A percentile compares a stretch with the other conserved stretches of the same genome.
phyloP scores from a whole-genome alignment of 176 grass and related monocot species.

The Cymbopogon citratus region DNA sequence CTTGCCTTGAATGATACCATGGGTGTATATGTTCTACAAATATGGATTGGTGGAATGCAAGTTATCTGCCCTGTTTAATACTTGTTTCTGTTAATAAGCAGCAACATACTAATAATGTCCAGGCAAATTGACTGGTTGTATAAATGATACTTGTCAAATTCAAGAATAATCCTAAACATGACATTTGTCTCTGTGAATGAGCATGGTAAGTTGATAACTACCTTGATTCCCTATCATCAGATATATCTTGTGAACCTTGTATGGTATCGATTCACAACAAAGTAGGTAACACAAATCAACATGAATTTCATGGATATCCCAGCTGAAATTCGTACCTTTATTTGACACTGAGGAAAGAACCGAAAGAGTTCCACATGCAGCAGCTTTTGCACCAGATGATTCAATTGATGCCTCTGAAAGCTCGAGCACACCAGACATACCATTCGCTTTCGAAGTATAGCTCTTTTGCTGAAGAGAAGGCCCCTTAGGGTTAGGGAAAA shows the following conservation, averaged over 20 bases:
- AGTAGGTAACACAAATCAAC: background rate
- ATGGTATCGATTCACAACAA: constrained; percentile 1
- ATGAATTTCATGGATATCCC: background rate
- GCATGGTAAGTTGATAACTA: background rate
- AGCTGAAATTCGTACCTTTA: constrained; percentile 49
- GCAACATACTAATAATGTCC: background rate
- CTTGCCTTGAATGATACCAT: constrained; percentile 5
- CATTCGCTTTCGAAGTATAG: constrained; percentile 21
- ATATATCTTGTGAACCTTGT: background rate
- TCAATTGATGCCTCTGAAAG: constrained; percentile 73
- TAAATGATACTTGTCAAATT: background rate
- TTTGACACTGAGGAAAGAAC: constrained; percentile 53
- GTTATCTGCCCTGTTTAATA: background rate
- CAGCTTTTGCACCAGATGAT: constrained; percentile 95
- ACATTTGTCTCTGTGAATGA: background rate
- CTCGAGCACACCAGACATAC: constrained; percentile 39
- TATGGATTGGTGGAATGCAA: background rate
- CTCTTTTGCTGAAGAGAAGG: constrained; percentile 34
- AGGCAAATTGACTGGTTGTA: background rate
- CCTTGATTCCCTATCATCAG: background rate
- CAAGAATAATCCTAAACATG: constrained; percentile 5
- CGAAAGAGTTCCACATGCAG: constrained; percentile 72
- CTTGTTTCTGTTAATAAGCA: constrained; percentile 2
- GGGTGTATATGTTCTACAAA: constrained; percentile 3
- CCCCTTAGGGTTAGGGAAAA: constrained; percentile 22